These are phyloP conservation scores for Pleomassaria siparia DNA, from an alignment of 2,329 filamentous ascomycete species.

Conservation along the genomic window DNA sequence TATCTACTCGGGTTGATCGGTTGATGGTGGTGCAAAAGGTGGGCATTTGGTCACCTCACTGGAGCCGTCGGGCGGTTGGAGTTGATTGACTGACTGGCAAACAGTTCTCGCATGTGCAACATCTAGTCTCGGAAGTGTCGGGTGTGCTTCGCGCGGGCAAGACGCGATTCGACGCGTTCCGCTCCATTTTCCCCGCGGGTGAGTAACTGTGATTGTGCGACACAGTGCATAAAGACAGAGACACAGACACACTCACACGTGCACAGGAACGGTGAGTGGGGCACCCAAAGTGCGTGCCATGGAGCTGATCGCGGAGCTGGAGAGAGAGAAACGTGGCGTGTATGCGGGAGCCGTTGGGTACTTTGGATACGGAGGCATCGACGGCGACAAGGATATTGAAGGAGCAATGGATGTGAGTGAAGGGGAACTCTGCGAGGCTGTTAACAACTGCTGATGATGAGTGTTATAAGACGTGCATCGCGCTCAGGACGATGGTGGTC, in stretches of 20 bases:
- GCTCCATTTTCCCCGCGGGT: slow-evolving; percentile 94
- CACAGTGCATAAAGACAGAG: background rate
- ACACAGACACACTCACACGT: slow-evolving; percentile 5
- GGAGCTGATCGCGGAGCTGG: slow-evolving; percentile 94
- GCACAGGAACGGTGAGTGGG: slow-evolving; percentile 73
- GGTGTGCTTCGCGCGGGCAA: slow-evolving; percentile 81
- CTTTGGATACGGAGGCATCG: slow-evolving; percentile 82
- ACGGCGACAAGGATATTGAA: slow-evolving; percentile 63
- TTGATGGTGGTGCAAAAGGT: slow-evolving; percentile 70
- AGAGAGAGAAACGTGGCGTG: slow-evolving; percentile 89
- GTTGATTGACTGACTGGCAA: slow-evolving; percentile 10
- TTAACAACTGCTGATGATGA: slow-evolving; percentile 25
- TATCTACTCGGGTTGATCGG: slow-evolving; percentile 85
- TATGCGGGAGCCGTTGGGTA: slow-evolving; percentile 97
- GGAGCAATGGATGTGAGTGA: slow-evolving; percentile 76
- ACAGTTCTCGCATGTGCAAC: slow-evolving; percentile 92
- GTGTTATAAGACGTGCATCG: slow-evolving; percentile 58
- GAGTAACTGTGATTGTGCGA: slow-evolving; percentile 16
- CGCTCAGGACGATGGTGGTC: slow-evolving; percentile 87
- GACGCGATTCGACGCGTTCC: slow-evolving; percentile 92
- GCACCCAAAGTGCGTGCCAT: slow-evolving; percentile 96
- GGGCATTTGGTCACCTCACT: slow-evolving; percentile 7
- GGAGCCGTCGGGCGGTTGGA: background rate
- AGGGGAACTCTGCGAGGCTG: slow-evolving; percentile 3
- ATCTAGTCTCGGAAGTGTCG: slow-evolving; percentile 93